Evolutionary conservation across 306 rosid species (phyloP).

Genomic region (Fragaria ananassa): DNA sequence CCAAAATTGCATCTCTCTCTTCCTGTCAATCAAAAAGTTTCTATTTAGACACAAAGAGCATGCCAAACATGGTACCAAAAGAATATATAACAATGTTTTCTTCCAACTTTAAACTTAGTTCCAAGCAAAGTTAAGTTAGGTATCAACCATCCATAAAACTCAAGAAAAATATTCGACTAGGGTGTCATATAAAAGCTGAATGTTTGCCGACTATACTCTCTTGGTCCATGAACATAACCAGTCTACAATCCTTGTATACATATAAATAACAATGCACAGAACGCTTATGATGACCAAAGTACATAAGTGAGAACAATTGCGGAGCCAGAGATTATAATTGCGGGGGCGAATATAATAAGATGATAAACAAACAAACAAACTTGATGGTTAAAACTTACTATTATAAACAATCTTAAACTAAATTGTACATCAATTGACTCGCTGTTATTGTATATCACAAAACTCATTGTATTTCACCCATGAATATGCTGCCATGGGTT

Average conservation of each 20-base stretch:
- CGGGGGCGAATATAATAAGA: no score
- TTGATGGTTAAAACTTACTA: no score
- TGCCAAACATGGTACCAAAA: neutral
- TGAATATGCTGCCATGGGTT: no score
- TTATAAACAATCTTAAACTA: no score
- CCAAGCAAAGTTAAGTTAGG: conserved; percentile 3
- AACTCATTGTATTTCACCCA: no score
- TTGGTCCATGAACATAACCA: neutral
- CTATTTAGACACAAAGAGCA: conserved; percentile 4
- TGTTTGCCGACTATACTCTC: neutral
- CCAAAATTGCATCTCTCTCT: conserved; percentile 89
- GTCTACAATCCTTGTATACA: neutral
- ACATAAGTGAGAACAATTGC: neutral
- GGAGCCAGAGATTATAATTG: no score
- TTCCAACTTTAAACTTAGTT: conserved; percentile 17
- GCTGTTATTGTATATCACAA: no score
- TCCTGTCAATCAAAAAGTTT: conserved; percentile 58
- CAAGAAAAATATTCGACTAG: neutral
- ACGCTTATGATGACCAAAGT: neutral
- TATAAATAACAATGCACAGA: neutral
- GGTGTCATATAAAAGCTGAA: neutral
- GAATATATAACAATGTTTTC: conserved; percentile 6
- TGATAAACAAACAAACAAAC: no score
- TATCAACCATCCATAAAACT: neutral
- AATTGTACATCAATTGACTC: no score